These are phyloP conservation scores for Podospora bellae-mahoneyi DNA, from an alignment of 495 filamentous ascomycete species.

Conservation along the genomic window DNA sequence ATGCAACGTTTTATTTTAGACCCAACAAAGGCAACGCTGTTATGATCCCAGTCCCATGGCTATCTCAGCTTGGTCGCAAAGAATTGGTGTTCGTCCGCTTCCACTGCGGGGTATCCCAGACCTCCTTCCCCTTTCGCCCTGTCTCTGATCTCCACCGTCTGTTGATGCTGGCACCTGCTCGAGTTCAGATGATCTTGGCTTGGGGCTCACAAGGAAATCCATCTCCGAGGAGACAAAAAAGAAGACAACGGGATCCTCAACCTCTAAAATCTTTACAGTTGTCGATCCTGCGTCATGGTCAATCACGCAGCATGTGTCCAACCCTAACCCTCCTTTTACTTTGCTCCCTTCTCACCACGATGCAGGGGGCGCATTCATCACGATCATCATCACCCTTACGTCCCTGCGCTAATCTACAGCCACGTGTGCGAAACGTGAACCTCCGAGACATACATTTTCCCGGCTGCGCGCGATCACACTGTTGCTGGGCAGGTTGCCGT, in stretches of 20 bases:
- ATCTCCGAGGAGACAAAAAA: neutral
- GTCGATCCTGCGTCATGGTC: neutral
- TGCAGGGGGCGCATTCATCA: neutral
- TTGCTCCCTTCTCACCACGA: neutral
- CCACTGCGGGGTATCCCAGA: neutral
- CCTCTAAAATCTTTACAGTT: neutral
- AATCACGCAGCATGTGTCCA: neutral
- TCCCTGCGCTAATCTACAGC: neutral
- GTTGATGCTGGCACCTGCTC: neutral
- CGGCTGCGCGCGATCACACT: neutral
- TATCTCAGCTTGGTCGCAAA: neutral
- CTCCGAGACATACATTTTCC: neutral
- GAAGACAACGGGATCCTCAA: neutral
- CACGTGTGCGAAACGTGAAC: neutral
- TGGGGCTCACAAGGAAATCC: neutral
- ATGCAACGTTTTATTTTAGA: neutral
- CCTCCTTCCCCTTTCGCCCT: neutral
- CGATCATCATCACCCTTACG: neutral
- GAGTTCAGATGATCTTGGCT: neutral
- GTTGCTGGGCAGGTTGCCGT: neutral
- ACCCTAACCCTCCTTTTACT: neutral
- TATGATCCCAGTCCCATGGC: neutral
- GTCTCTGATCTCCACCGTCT: neutral
- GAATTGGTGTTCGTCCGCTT: neutral
- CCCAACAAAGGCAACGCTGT: neutral